Percentiles rank a stretch among this genome's conserved stretches.
Evolutionary conservation across 2,329 filamentous ascomycete species (phyloP).

Genomic region (Graphiopsis chlorocephala): DNA sequence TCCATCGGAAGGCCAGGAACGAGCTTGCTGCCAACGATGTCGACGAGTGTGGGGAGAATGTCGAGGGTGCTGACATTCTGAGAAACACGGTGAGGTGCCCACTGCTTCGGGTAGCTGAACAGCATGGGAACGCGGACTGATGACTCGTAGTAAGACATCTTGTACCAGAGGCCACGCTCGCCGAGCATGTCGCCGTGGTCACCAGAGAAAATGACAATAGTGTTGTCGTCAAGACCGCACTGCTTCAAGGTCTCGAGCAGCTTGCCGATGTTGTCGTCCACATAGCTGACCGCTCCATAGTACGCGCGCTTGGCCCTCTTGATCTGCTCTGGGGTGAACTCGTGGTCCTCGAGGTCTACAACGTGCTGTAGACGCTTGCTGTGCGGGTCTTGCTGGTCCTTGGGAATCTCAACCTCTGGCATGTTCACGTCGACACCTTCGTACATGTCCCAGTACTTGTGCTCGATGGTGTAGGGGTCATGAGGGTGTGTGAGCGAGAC

Average conservation of each 20-base stretch:
- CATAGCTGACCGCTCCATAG: slow-evolving; percentile 89
- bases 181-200: slow-evolving; percentile 97
- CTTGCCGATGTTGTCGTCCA: slow-evolving; percentile 87
- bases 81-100: slow-evolving; percentile 70
- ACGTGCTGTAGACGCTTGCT: slow-evolving; percentile 83
- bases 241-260: slow-evolving; percentile 74
- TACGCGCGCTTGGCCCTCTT: slow-evolving; percentile 83
- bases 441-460: slow-evolving; percentile 91
- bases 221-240: slow-evolving; percentile 77
- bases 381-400: slow-evolving; percentile 81
- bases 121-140: slow-evolving; percentile 87
- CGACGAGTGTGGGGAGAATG: slow-evolving; percentile 82
- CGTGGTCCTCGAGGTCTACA: slow-evolving; percentile 79
- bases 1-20: slow-evolving; percentile 76
- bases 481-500: slow-evolving; percentile 93
- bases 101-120: slow-evolving; percentile 74
- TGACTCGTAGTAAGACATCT: slow-evolving; percentile 95
- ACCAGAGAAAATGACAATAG: slow-evolving; percentile 86
- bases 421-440: slow-evolving; percentile 83
- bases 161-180: slow-evolving; percentile 90
- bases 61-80: slow-evolving; percentile 90
- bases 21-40: slow-evolving; percentile 71
- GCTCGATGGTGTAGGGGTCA: slow-evolving; percentile 90
- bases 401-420: slow-evolving; percentile 72
- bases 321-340: slow-evolving; percentile 82